A percentile compares a stretch with the other conserved stretches of the same genome.
Conservation (phyloP, 768 basidiomycete species). For the Polyporus arcularius region DNA sequence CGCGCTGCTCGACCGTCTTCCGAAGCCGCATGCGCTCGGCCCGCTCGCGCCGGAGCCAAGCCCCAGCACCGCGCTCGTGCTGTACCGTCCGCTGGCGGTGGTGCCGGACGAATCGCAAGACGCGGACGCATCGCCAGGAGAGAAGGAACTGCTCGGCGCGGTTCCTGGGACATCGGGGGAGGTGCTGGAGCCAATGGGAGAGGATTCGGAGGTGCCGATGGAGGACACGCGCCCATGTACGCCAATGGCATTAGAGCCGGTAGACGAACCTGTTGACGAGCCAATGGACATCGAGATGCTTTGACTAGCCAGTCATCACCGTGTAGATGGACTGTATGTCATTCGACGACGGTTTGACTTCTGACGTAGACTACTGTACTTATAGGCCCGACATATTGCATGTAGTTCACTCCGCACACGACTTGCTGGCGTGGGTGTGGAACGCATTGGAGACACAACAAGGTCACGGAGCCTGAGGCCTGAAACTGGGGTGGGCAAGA, state of each 20-base stretch:
- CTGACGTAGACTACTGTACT: background rate
- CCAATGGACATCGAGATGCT: slow-evolving; percentile 31
- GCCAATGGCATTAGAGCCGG: slow-evolving; percentile 10
- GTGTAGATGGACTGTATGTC: background rate
- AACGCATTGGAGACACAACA: no score
- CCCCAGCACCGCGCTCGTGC: slow-evolving; percentile 28
- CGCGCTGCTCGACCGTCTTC: slow-evolving; percentile 25
- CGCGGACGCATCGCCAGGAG: background rate
- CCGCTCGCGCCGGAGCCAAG: slow-evolving; percentile 13
- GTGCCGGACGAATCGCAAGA: slow-evolving; percentile 2
- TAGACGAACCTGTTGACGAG: slow-evolving; percentile 21
- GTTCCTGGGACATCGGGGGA: background rate
- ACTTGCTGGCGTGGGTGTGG: no score
- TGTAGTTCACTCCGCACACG: background rate
- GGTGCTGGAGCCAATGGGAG: slow-evolving; percentile 10
- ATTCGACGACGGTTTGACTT: background rate
- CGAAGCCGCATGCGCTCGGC: slow-evolving; percentile 5
- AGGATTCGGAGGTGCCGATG: slow-evolving; percentile 6
- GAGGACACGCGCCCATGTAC: slow-evolving; percentile 6
- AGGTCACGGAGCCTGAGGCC: no score
- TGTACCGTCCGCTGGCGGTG: slow-evolving; percentile 26
- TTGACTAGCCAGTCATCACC: slow-evolving; percentile 12
- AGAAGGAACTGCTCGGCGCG: background rate
- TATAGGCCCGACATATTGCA: background rate
- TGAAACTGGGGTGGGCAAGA: no score